These are phyloP conservation scores for Limnanthes douglasii DNA, from an alignment of 345 rosid species.

Conservation along the genomic window DNA sequence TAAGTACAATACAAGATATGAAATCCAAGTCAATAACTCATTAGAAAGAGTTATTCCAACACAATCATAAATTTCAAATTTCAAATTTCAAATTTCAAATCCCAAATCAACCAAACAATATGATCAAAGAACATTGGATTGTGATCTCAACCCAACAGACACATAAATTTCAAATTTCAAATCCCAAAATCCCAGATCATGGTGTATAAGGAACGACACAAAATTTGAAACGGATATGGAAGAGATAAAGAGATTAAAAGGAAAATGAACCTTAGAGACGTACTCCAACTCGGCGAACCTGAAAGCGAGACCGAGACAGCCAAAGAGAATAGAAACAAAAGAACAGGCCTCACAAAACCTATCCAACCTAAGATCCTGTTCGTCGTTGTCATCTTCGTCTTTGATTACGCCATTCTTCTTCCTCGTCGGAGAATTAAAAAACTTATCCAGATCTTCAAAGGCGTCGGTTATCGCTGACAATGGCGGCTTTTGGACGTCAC, in stretches of 20 bases:
- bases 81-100: no score
- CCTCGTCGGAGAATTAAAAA: conserved; percentile 12
- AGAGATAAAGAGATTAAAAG: background rate
- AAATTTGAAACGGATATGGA: background rate
- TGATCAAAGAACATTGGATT: no score
- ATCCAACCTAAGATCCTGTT: conserved; percentile 25
- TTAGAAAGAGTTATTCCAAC: background rate
- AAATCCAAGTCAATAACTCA: background rate
- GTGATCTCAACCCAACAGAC: no score
- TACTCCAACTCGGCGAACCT: conserved; percentile 82
- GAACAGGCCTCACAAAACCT: conserved; percentile 51
- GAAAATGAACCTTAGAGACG: conserved; percentile 38
- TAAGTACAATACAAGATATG: background rate
- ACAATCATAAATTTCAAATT: no score
- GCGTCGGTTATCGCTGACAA: conserved; percentile 39
- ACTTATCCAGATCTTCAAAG: conserved; percentile 33
- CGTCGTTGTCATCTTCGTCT: background rate
- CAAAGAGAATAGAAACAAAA: conserved; percentile 52
- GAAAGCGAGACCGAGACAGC: conserved; percentile 77
- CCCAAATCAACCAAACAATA: background rate
- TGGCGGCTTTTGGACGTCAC: no score
- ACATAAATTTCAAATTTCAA: no score
- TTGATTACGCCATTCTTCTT: background rate
- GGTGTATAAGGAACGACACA: background rate
- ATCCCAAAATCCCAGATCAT: background rate